Conservation (phyloP, 2,329 filamentous ascomycete genomes). For the Fusarium newnesense region DNA sequence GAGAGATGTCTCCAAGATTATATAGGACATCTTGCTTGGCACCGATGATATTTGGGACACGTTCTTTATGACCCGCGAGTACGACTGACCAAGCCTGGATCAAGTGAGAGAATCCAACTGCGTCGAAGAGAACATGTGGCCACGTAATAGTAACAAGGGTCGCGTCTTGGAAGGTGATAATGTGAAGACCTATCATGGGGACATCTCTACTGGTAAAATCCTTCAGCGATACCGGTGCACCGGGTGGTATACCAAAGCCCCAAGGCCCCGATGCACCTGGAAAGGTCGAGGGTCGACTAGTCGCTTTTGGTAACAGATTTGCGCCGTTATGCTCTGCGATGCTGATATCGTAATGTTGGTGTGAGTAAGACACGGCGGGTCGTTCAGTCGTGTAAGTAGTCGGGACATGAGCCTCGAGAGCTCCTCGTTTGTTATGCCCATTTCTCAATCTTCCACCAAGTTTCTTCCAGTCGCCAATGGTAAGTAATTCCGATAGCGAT, state of each 20-base stretch:
- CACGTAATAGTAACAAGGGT: background rate
- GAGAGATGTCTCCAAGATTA: background rate
- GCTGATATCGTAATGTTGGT: background rate
- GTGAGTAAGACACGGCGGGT: background rate
- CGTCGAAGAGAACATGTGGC: background rate
- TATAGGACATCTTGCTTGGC: background rate
- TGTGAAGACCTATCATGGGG: background rate
- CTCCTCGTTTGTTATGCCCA: background rate
- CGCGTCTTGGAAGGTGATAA: rapidly evolving
- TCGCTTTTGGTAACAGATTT: rapidly evolving
- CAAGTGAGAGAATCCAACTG: background rate
- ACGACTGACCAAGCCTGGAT: background rate
- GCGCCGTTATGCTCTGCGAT: background rate
- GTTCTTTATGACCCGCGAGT: rapidly evolving
- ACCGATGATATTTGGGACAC: background rate
- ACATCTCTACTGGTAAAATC: background rate
- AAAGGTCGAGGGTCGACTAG: background rate
- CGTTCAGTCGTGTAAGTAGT: background rate
- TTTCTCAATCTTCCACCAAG: background rate
- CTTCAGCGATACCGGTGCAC: rapidly evolving
- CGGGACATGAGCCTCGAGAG: background rate
- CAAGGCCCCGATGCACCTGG: too few relatives aligned
- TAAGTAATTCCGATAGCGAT: background rate
- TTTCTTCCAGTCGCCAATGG: background rate
- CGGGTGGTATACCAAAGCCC: rapidly evolving